These are phyloP conservation scores for Glutinoglossum americanum DNA, from an alignment of 495 filamentous ascomycete species.

Conservation along the genomic window DNA sequence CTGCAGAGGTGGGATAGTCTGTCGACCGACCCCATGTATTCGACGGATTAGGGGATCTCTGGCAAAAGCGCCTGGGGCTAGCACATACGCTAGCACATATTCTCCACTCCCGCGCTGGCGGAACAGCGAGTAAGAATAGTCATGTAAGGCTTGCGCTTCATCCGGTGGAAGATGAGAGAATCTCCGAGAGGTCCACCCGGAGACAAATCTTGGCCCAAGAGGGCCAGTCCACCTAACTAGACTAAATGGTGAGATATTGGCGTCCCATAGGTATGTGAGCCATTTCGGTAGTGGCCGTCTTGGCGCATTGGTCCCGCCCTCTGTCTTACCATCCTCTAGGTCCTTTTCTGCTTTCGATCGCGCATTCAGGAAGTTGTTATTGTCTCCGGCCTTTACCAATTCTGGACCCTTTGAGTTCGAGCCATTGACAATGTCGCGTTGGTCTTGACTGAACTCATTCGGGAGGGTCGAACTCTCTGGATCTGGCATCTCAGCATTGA, in stretches of 20 bases:
- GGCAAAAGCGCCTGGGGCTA: conserved; percentile 85
- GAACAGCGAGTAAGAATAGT: conserved; percentile 91
- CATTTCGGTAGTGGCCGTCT: conserved; percentile 53
- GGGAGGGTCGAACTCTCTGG: conserved; percentile 42
- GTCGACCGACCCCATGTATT: conserved; percentile 68
- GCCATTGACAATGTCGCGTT: conserved; percentile 28
- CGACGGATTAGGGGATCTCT: conserved; percentile 69
- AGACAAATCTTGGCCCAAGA: conserved; percentile 73
- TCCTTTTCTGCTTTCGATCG: conserved; percentile 16
- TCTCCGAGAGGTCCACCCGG: conserved; percentile 80
- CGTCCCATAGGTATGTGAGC: conserved; percentile 87
- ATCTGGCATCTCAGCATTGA: conserved; percentile 61
- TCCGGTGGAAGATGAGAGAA: conserved; percentile 71
- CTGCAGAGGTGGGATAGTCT: conserved; percentile 20
- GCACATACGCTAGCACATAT: conserved; percentile 78
- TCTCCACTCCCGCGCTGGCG: conserved; percentile 80
- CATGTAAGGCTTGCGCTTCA: conserved; percentile 68
- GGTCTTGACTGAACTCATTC: conserved; percentile 58
- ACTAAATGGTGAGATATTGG: conserved; percentile 87
- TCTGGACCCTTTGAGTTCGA: conserved; percentile 11
- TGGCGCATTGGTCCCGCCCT: conserved; percentile 16
- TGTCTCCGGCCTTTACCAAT: conserved; percentile 21
- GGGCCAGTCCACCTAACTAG: conserved; percentile 81
- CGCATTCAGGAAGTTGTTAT: conserved; percentile 38
- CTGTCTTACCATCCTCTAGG: conserved; percentile 11